phyloP scores from a whole-genome alignment of 306 rosid species.

The Gastrolobium villosum region DNA sequence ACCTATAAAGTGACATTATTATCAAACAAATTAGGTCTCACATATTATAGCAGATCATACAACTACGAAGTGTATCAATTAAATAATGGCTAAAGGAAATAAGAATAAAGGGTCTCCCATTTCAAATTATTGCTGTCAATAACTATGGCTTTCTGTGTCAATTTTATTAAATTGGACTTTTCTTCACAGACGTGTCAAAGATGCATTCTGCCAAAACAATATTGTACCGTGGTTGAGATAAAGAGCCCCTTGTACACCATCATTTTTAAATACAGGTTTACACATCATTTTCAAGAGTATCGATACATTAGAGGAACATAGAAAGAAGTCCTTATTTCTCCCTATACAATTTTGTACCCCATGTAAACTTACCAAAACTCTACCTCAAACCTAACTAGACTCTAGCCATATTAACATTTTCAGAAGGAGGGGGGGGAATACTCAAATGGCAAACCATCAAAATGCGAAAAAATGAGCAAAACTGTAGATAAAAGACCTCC shows the following conservation, averaged over 20 bases:
- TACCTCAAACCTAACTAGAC: conserved; percentile 49
- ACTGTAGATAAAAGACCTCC: conserved; percentile 45
- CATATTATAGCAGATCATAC: too few species aligned
- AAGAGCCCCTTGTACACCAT: conserved; percentile 26
- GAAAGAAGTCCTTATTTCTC: conserved; percentile 45
- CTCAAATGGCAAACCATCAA: conserved; percentile 48
- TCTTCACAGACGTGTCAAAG: conserved; percentile 26
- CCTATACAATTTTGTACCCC: conserved; percentile 65
- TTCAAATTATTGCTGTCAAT: neutral
- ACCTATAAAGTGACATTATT: too few species aligned
- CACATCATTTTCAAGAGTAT: conserved; percentile 46
- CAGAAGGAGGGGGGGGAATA: conserved; percentile 30
- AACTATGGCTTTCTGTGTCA: neutral
- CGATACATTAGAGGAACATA: conserved; percentile 49
- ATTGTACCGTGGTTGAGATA: neutral
- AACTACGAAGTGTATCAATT: too few species aligned
- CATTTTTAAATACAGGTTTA: conserved; percentile 33
- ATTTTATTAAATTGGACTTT: neutral
- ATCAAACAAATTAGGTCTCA: too few species aligned
- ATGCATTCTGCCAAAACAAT: conserved; percentile 7
- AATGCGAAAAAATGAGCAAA: conserved; percentile 53
- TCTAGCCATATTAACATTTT: conserved; percentile 57
- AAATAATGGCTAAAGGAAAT: too few species aligned
- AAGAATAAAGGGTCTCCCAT: too few species aligned
- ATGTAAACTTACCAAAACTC: conserved; percentile 49